A percentile compares a stretch with the other conserved stretches of the same genome.
Evolutionary conservation across 208 protist species (phyloP).

Genomic region (Trypanosoma boissoni): DNA sequence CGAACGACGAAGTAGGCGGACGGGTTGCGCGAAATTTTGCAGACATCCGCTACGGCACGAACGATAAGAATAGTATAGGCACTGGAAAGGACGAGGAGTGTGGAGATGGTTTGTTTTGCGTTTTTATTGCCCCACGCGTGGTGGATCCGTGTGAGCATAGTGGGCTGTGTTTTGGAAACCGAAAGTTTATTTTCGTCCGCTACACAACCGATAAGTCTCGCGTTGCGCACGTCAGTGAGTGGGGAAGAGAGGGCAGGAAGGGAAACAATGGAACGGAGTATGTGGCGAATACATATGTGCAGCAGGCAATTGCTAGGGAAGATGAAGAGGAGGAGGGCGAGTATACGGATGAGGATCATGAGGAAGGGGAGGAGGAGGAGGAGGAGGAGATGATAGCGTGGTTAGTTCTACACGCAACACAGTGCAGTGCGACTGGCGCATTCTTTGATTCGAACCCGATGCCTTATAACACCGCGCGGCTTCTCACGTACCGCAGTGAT

Average conservation of each 20-base stretch:
- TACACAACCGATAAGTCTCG: too few species aligned
- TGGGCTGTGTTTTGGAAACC: conserved; percentile 71
- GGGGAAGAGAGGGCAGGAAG: neutral
- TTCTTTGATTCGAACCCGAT: too few species aligned
- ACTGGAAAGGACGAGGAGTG: neutral
- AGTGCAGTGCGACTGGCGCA: conserved; percentile 38
- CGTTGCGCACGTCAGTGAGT: neutral
- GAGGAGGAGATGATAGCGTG: conserved; percentile 20
- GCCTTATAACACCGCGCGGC: too few species aligned
- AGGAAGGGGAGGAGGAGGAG: conserved; percentile 22
- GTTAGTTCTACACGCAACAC: conserved; percentile 48
- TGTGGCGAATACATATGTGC: too few species aligned
- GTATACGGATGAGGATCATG: neutral
- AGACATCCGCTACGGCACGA: too few species aligned
- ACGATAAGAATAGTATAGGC: too few species aligned
- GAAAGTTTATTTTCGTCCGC: conserved; percentile 69
- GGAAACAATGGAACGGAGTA: neutral
- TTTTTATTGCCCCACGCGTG: conserved; percentile 59
- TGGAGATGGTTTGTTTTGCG: conserved; percentile 32
- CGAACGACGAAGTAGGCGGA: conserved; percentile 26
- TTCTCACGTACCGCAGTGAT: conserved; percentile 12
- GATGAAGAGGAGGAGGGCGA: conserved; percentile 1
- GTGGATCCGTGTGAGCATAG: conserved; percentile 54
- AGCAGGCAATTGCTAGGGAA: neutral
- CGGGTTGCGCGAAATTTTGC: too few species aligned